A percentile compares a stretch with the other conserved stretches of the same genome.
Evolutionary conservation across 78 protist genomes (phyloP).

Genomic region (Cavenderia fasciculata): DNA sequence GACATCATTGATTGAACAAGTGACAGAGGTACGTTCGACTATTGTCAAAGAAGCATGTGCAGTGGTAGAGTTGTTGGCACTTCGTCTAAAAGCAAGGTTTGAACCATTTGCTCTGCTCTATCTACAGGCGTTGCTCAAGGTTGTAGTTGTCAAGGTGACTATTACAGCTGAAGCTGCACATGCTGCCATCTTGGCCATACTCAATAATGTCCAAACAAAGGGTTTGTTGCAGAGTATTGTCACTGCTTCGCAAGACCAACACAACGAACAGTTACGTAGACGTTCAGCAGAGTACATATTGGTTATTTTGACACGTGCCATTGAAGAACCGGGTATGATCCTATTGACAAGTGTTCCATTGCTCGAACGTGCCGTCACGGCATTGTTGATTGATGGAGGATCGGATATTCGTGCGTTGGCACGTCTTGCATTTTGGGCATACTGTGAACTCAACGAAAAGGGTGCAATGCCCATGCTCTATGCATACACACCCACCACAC

Average conservation of each 20-base stretch:
- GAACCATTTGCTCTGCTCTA: constrained; percentile 66
- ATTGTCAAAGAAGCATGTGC: constrained; percentile 66
- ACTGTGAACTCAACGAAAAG: constrained; percentile 21
- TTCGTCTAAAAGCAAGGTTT: constrained; percentile 9
- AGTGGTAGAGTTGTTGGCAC: not conserved
- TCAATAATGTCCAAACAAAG: constrained; percentile 27
- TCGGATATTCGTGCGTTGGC: constrained; percentile 43
- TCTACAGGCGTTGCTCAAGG: constrained; percentile 22
- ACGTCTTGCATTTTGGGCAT: constrained; percentile 52
- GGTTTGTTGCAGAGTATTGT: not conserved
- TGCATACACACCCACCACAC: constrained; percentile 55
- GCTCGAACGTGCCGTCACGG: constrained; percentile 20
- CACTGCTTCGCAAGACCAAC: constrained; percentile 24
- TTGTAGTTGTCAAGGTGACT: constrained; percentile 40
- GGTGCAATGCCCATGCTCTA: constrained; percentile 17
- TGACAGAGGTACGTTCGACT: constrained; percentile 58
- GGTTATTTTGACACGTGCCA: constrained; percentile 3
- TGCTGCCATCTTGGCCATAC: constrained; percentile 6
- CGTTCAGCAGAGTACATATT: constrained; percentile 18
- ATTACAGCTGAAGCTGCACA: constrained; percentile 50
- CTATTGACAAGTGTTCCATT: not conserved
- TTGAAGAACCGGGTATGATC: constrained; percentile 35
- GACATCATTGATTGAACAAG: constrained; percentile 40
- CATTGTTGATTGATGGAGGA: constrained; percentile 42
- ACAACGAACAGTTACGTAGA: constrained; percentile 42